These are phyloP conservation scores for Seiridium unicorne DNA, from an alignment of 2,329 filamentous ascomycete genomes.

Conservation along the genomic window DNA sequence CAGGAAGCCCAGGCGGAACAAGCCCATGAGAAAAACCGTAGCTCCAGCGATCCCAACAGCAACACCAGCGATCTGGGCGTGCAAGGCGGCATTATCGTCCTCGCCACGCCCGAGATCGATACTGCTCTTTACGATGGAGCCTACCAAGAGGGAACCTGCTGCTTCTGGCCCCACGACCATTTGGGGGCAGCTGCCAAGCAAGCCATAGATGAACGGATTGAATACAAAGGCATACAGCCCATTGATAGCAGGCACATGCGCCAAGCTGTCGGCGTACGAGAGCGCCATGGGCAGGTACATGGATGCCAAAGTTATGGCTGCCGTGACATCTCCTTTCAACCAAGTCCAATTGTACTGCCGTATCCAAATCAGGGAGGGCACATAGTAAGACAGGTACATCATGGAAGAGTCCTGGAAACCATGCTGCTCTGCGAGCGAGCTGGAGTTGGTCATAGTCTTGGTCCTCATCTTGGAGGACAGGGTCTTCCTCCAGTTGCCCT, in stretches of 20 bases:
- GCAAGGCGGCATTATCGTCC: conserved; percentile 63
- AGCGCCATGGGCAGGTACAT: conserved; percentile 98
- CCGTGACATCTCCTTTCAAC: conserved; percentile 80
- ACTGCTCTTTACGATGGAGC: conserved; percentile 77
- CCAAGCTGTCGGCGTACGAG: conserved; percentile 88
- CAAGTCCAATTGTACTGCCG: conserved; percentile 80
- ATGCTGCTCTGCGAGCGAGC: conserved; percentile 68
- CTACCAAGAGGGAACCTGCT: conserved; percentile 85
- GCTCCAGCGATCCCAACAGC: conserved; percentile 84
- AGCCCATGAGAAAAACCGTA: conserved; percentile 82
- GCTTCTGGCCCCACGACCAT: conserved; percentile 96
- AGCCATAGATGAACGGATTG: conserved; percentile 85
- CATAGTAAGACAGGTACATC: conserved; percentile 92
- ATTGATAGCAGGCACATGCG: conserved; percentile 89
- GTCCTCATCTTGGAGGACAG: conserved; percentile 52
- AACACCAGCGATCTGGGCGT: conserved; percentile 83
- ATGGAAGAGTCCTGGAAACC: conserved; percentile 70
- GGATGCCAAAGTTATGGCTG: conserved; percentile 93
- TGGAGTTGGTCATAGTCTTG: conserved; percentile 72
- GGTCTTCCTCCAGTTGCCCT: conserved; percentile 43
- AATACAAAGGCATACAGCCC: conserved; percentile 94
- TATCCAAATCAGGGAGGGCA: conserved; percentile 90
- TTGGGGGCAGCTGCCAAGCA: conserved; percentile 87
- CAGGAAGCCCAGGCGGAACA: conserved; percentile 84
- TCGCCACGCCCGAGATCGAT: conserved; percentile 66